These are phyloP conservation scores for Smittium mucronatum DNA, from an alignment of 371 early-diverging fungal genomes.

Conservation along the genomic window DNA sequence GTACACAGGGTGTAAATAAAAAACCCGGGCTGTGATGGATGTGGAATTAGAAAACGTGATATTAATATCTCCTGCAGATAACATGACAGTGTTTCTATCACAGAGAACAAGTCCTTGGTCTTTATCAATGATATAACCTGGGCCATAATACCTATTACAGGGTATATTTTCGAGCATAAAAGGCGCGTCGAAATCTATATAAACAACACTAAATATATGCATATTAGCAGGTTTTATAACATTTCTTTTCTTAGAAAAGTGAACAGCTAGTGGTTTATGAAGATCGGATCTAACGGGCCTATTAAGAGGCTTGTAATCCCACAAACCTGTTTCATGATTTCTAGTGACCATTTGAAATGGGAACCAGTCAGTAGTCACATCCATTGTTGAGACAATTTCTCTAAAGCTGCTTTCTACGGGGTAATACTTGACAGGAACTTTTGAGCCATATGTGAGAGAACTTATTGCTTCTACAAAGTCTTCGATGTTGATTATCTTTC, in stretches of 20 bases:
- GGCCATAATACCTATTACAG: slow-evolving; percentile 46
- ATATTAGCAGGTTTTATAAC: slow-evolving; percentile 45
- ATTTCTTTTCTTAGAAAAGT: slow-evolving; percentile 42
- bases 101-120: slow-evolving; percentile 56
- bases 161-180: slow-evolving; percentile 59
- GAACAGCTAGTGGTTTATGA: slow-evolving; percentile 45
- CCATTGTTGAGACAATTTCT: slow-evolving; percentile 56
- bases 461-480: slow-evolving; percentile 54
- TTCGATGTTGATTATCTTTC: slow-evolving; percentile 57
- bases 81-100: slow-evolving; percentile 69
- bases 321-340: slow-evolving; percentile 64
- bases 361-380: slow-evolving; percentile 74
- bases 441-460: slow-evolving; percentile 51
- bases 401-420: slow-evolving; percentile 46
- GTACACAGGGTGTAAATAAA: slow-evolving; percentile 51
- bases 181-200: slow-evolving; percentile 53
- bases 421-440: slow-evolving; percentile 74
- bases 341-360: slow-evolving; percentile 58
- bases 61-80: slow-evolving; percentile 43
- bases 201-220: slow-evolving; percentile 55
- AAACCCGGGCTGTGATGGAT: background rate
- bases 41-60: slow-evolving; percentile 55
- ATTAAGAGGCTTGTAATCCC: slow-evolving; percentile 57
- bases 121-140: slow-evolving; percentile 64
- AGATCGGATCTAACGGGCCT: slow-evolving; percentile 39